Base-by-base conservation (phyloP, 2,329 filamentous ascomycete genomes). In the Diaporthe citri region DNA sequence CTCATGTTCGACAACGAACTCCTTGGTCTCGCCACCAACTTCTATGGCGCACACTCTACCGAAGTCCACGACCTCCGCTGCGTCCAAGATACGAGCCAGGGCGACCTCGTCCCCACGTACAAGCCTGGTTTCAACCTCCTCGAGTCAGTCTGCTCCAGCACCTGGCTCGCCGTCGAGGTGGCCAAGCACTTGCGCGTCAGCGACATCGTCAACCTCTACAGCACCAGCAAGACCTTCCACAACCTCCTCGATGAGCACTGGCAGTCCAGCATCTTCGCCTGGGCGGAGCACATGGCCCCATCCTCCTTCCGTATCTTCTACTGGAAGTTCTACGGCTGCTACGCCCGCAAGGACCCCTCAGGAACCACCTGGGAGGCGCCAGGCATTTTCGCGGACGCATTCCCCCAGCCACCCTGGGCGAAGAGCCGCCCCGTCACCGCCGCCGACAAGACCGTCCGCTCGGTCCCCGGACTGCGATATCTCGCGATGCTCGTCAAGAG, bases 391-490 rank as follows among this genome's bases (percentile, higher is more conserved):
- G 77, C 66, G 39, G 46, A 71, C 43, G 46, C 25, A 20, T 56
- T 74, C 34, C 71, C 67, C 22, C 46, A 22, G 55, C 73, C 59
- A 31, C 66, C 62, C n/a, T 77, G 56, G 76, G 76, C 59, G 55
- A 48, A 17, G 9, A 51, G 36, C n/a, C 62, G n/a, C 6, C 31
- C 43, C 34, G 55, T 72, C 71, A 59, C 77, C 72, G 72, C 73
- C 20, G 62, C 60, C 67, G 69, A 77, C 22, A 78, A 81, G 5
- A 75, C 84, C 41, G 81, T 86, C 39, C 90, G 87, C 62, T 82
- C 83, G 31, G 87, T 94, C 1, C 93, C 94, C 0, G 88, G 89
- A 10, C 85, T 96, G 64, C 85, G 86, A 59, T 97, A 93, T 89
- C 86, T 95, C 9, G 87, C 89, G 74, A 92, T 96, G 88, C 86